Base-by-base conservation (phyloP, 2,329 filamentous ascomycete species). In the Pestalotiopsis sp. region DNA sequence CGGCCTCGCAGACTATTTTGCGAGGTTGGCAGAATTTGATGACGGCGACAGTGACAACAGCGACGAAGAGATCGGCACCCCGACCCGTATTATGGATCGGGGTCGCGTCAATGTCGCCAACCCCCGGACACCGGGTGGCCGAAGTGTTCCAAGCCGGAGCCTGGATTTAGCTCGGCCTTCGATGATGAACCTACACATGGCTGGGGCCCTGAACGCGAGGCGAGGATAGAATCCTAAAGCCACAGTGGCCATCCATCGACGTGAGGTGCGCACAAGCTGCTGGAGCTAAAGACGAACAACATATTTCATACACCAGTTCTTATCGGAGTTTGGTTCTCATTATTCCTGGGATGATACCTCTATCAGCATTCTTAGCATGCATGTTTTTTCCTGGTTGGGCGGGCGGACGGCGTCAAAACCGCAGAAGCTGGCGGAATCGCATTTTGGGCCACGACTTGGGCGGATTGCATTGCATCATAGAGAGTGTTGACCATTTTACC, bases 1-100 rank as follows among this genome's bases (percentile, higher is more conserved):
- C 81, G 80, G 90, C 0, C 79, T 97, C 60, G 92, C 94, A 1
- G 94, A 97, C 75, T 98, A 98, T 78, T 98, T 98, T 77, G 84
- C 91, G 0, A 88, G 94, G 1, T 81, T 97, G 52, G 92, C 92
- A 0, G 87, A 93, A 71, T 91, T 92, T 67, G 91, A 93, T 2
- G 81, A 81, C 22, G 68, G 67, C 77, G 64, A 81, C 72, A 75
- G 75, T 63, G 77, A 82, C 68, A 75, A 79, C 44, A 76, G 72
- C 11, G 75, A 79, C 14, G 73, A 78, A 30, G 74, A 71, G 13
- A 64, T 69, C n/a, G 60, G 22, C 4, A 70, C 68, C 40, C 79
- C 77, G 1, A 77, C 81, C 35, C 78, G 85, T 4, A 82, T 87
- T 2, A 77, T 84, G 17, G 83, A 86, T 44, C 81, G 86, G 14